Base-by-base conservation (phyloP, 83 land plant genomes). In the Thuja plicata region DNA sequence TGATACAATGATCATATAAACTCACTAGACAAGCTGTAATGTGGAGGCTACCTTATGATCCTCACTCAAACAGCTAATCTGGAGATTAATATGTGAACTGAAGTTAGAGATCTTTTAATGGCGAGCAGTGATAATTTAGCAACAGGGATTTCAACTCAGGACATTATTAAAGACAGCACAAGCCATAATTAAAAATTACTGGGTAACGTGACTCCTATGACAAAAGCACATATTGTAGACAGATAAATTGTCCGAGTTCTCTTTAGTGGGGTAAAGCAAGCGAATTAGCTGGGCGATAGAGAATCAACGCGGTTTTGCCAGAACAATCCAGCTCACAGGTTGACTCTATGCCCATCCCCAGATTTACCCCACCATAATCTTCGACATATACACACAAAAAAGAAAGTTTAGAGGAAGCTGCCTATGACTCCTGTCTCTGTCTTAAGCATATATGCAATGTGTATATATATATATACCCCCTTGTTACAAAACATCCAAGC, bases 311-410 rank as follows among this genome's bases (percentile, higher is more conserved):
- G 79, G 79, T 76, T 76, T 76, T 35, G 79, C 79, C 79, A 76
- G 77, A 9, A 3, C 79, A 35, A 76, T 10, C 38, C 79, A 76
- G 79, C 79, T 76, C 79, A 76, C 79, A 32, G 35, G 79, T 76
- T 76, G 79, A 76, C 79, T 76, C 17, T 76, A 35, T 76, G 79
- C 79, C 79, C 34, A 76, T 76, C 79, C 79, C 79, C 30, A 76
- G 30, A 66, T 24, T 7, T 66, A 2, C 73, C n/a, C 73, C n/a
- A 66, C 30, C 30, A 66, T 27, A 2, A 17, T 27, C 9, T 12
- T 34, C 15, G 38, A 76, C 79, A 76, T 32, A 34, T 76, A 15
- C 38, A 74, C 78, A 76, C 45, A 43, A 43, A 35, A 76, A 34
- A 76, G 1, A 76, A 32, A 76, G 79, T 76, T 35, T 35, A 27